Evolutionary conservation across 768 basidiomycete species (phyloP).

Genomic region (Tephrocybe sp.): DNA sequence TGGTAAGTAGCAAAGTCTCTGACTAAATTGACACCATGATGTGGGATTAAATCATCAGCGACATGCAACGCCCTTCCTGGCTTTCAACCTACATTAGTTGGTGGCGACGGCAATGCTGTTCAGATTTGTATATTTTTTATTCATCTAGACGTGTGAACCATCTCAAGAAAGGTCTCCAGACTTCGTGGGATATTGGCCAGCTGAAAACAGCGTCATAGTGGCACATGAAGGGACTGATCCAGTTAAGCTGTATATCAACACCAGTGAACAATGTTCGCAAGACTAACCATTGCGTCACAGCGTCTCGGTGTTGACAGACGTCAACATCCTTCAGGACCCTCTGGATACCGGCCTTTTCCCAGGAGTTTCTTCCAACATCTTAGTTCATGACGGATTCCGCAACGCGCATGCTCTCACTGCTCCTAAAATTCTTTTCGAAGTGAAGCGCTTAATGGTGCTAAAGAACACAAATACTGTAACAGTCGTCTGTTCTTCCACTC

Average conservation of each 20-base stretch:
- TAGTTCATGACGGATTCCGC: slow-evolving; percentile 56
- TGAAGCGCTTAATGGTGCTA: slow-evolving; percentile 36
- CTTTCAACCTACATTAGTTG: slow-evolving; percentile 24
- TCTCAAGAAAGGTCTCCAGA: slow-evolving; percentile 33
- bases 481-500: slow-evolving; percentile 26
- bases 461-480: slow-evolving; percentile 41
- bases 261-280: neutral
- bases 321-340: slow-evolving; percentile 35
- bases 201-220: slow-evolving; percentile 52
- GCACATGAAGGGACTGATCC: slow-evolving; percentile 66
- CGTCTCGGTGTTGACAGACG: slow-evolving; percentile 51
- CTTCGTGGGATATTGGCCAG: slow-evolving; percentile 58
- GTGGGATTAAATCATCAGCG: slow-evolving; percentile 19
- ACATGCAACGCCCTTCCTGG: slow-evolving; percentile 41
- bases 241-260: slow-evolving; percentile 41
- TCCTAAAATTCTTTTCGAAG: slow-evolving; percentile 40
- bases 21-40: too few species aligned
- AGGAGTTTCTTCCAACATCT: slow-evolving; percentile 41
- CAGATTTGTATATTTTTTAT: neutral
- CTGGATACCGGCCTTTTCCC: slow-evolving; percentile 55
- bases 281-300: slow-evolving; percentile 25
- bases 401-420: slow-evolving; percentile 51
- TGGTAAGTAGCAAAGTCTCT: slow-evolving; percentile 27
- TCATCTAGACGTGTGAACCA: neutral
- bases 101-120: slow-evolving; percentile 3